Evolutionary conservation across 352 stramenopile species (phyloP), one percentile per base, ranked within the genome.

Genomic region (Phytophthora brassicae): DNA sequence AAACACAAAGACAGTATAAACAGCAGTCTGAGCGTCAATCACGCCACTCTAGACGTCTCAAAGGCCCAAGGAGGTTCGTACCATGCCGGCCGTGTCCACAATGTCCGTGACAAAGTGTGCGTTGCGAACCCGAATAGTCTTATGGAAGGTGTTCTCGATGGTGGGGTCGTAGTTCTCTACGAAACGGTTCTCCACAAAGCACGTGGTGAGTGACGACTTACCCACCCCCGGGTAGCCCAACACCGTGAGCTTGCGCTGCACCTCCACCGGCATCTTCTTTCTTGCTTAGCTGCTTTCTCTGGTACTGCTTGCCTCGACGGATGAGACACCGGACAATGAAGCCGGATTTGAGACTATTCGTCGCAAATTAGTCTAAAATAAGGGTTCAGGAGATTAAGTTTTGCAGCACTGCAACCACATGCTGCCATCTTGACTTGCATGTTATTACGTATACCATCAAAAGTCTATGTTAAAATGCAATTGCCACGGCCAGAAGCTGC

Each of bases 61-160:
- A 17, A 16, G n/a, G 36, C 16, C n/a, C 22, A 2, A 8, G n/a
- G n/a, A 6, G 2, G 17, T 2, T 23, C 72, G 22, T 68, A 95
- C 86, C 86, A 98, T 98, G 55, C 95, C 95, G 12, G 95, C 95
- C n/a, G 94, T 98, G 70, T 98, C 95, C 63, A 98, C 93, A 67
- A 98, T 98, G 68, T 98, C 95, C 22, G 94, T 98, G 29, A 96
- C 88, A 59, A 98, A 98, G 74, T 98, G 91, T 19, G 96, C 95
- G 67, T 97, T 97, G n/a, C 89, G 79, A 77, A 98, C 98, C 33
- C 92, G 87, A 51, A 98, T 97, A 8, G 89, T 98, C 80, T 98
- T 98, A 79, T 97, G 90, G 65, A 97, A 96, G 24, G 92, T 98
- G 72, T 96, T 98, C 75, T 98, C 95, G 66, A 98, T 98, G 6